Conservation (phyloP, 306 rosid genomes). For the Lathyrus sativus region DNA sequence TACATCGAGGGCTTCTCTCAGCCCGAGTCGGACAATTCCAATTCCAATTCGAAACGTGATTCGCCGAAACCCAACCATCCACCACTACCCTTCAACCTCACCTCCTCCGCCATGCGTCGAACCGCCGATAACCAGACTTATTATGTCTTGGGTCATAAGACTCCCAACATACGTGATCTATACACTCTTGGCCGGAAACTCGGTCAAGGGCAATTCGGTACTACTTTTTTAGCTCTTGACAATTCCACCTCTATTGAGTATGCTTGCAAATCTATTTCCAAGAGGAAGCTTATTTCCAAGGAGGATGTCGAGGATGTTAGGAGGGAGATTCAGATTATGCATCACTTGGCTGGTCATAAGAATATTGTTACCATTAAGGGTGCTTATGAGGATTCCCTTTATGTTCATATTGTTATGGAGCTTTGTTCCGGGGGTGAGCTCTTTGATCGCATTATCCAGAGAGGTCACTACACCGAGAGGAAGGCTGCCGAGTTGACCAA, state of each 20-base stretch:
- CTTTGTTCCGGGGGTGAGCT: conserved; percentile 91
- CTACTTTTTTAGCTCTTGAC: conserved; percentile 73
- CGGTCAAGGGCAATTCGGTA: conserved; percentile 96
- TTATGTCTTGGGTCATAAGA: conserved; percentile 88
- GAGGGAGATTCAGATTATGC: conserved; percentile 97
- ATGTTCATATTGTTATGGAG: conserved; percentile 96
- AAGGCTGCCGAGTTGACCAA: conserved; percentile 90
- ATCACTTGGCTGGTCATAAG: conserved; percentile 91
- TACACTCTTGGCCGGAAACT: conserved; percentile 78
- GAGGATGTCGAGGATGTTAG: conserved; percentile 91
- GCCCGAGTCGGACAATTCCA: conserved; percentile 49
- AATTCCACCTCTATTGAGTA: conserved; percentile 62
- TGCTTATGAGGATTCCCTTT: conserved; percentile 86
- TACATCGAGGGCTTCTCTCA: conserved; percentile 60
- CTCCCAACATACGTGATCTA: conserved; percentile 84
- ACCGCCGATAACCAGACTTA: conserved; percentile 66
- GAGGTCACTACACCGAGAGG: conserved; percentile 91
- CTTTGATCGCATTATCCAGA: conserved; percentile 87
- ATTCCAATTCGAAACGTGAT: too few relatives aligned
- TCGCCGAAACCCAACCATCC: background rate
- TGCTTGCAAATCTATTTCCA: conserved; percentile 91
- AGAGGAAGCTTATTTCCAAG: conserved; percentile 85
- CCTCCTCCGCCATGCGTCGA: conserved; percentile 68
- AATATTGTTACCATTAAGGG: conserved; percentile 92
- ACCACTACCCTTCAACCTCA: conserved; percentile 36